Base-by-base conservation (phyloP, 2,329 filamentous ascomycete genomes). In the Orbilia javanica region DNA sequence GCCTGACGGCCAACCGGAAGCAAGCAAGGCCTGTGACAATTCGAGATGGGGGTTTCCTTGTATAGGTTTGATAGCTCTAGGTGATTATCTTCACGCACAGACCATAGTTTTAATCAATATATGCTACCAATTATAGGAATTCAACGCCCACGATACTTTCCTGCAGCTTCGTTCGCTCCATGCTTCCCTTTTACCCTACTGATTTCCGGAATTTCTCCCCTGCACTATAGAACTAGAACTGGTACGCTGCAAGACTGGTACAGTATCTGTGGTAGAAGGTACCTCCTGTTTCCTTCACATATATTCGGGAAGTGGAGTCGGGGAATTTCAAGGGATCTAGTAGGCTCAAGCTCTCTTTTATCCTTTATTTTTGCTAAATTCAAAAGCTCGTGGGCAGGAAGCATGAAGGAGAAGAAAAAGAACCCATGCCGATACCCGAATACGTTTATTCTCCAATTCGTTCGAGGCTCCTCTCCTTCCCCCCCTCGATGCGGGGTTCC, bases 241-340 rank as follows among this genome's bases (percentile, higher is more conserved):
- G 62, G 50, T 73, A 57, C 52, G 39, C 22, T 50, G 25, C 20
- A 6, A 36, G 29, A 34, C 42, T 48, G 52, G 36, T n/a, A 18
- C 34, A n/a, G 55, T 50, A 13, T 31, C 42, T 50, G 57, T 20
- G 39, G 20, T 39, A 18, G 57, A 29, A 62, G 27, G 52, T 71
- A 53, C 50, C 31, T 55, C 48, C 50, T 52, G 62, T 42, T 66
- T 53, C 18, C 20, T 50, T 42, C 39, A 48, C 62, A 60, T 60
- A 55, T 65, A 52, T 44, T 67, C 74, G 74, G 74, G 74, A 78
- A 78, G 74, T 72, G 74, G 74, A 78, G 67, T 78, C 74, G 67
- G 74, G 67, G 74, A 78, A 50, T 72, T 78, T 77, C 50, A 65
- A 65, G 55, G 65, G 65, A 76, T 76, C 65, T 70, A 15, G 18